Conservation (phyloP, 805 yeast species). For the Isabelozyma pseudorhagii region DNA sequence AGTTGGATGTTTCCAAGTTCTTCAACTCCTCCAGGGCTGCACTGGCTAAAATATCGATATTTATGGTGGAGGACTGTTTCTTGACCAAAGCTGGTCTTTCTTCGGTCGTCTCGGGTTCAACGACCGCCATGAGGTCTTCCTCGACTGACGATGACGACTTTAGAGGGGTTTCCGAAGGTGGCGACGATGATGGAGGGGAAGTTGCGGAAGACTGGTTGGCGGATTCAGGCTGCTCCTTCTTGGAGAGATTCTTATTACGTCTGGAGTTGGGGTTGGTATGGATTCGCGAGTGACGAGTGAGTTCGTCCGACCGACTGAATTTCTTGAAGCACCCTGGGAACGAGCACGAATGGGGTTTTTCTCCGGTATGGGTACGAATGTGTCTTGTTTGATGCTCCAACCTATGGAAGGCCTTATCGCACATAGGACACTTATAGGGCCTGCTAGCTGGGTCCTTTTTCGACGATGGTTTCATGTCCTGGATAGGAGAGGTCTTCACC, state of each 20-base stretch:
- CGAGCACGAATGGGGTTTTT: slow-evolving; percentile 74
- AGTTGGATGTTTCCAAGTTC: slow-evolving; percentile 35
- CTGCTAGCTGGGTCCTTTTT: slow-evolving; percentile 30
- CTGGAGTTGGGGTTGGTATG: slow-evolving; percentile 69
- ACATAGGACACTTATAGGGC: slow-evolving; percentile 73
- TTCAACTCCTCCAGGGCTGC: slow-evolving; percentile 56
- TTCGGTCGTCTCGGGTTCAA: background rate
- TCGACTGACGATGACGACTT: background rate
- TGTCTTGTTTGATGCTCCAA: slow-evolving; percentile 78
- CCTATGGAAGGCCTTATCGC: slow-evolving; percentile 72
- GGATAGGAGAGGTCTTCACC: background rate
- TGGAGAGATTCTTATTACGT: slow-evolving; percentile 47
- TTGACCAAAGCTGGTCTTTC: background rate
- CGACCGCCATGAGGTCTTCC: background rate
- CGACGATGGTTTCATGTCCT: background rate
- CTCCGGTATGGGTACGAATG: slow-evolving; percentile 78
- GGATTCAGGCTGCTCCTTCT: background rate
- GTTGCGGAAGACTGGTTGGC: background rate
- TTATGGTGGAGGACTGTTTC: slow-evolving; percentile 15
- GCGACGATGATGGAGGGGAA: background rate
- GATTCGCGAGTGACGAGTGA: slow-evolving; percentile 69
- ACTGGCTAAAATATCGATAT: slow-evolving; percentile 50
- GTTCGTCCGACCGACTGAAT: slow-evolving; percentile 69
- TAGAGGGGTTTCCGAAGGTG: no score
- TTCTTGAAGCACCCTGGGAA: slow-evolving; percentile 68